Base-by-base conservation (phyloP, 768 basidiomycete genomes). In the Podaxis sp. region DNA sequence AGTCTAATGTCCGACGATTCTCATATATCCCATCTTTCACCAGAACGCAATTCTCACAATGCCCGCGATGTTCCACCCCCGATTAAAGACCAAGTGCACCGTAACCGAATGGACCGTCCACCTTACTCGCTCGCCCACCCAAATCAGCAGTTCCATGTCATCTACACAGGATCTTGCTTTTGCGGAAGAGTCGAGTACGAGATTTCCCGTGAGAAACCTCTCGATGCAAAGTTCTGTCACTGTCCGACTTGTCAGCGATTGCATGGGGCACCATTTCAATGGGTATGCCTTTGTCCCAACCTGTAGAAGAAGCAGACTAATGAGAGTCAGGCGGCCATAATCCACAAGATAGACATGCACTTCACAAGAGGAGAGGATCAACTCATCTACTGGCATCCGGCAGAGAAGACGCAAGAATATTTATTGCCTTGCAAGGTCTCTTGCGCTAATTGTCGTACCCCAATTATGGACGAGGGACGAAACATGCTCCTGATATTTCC, bases 211-310 rank as follows among this genome's bases (percentile, higher is more conserved):
- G 46, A 46, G 7, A 33, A 48, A 30, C 65, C 65, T 7, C 41
- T 65, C 15, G 65, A 63, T 36, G 33, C 65, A 2, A 63, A 62
- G 33, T 65, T 65, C 38, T 65, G 65, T 49, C 65, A 65, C 36
- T 65, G 65, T 37, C 41, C 48, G 4, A 59, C 50, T 10, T 65
- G 65, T 36, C 65, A 65, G 41, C 48, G 38, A 36, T 40, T 65
- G 17, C 65, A 65, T 58, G 65, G 56, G 1, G 65, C 61, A 37
- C 65, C 65, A 36, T 65, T 65, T 46, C 65, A 65, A 54, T 65
- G 65, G 65, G 65, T 65, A 37, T 7, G 61, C 44, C 22, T 53
- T 33, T 33, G 8, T 1, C 33, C 10, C 33, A 33, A 10, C 33
- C 7, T 33, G 7, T 10, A 33, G 33, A 33, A 33, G 33, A 33